Evolutionary conservation across 768 basidiomycete species (phyloP).

Genomic region (Ephemerocybe angulata): DNA sequence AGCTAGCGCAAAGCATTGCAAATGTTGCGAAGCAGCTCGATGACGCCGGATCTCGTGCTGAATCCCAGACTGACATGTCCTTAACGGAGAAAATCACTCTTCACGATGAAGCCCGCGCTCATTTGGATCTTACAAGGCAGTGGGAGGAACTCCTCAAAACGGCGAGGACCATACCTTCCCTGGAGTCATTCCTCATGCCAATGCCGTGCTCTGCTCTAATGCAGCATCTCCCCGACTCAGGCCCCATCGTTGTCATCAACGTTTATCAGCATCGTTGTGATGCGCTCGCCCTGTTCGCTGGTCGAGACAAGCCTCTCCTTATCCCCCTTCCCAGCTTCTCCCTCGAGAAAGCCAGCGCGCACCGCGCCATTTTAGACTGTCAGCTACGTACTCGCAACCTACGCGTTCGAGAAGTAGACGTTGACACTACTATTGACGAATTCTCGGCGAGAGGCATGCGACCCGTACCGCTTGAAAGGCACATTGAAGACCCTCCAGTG

Average conservation of each 20-base stretch:
- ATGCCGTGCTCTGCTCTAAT: background rate
- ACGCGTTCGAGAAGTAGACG: background rate
- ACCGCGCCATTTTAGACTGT: background rate
- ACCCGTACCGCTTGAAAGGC: too few species aligned
- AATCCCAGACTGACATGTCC: background rate
- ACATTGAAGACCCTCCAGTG: too few species aligned
- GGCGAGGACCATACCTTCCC: background rate
- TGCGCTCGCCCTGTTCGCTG: conserved; percentile 15
- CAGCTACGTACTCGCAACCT: background rate
- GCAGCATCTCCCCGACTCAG: conserved; percentile 1
- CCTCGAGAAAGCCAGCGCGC: background rate
- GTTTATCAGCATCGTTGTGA: conserved; percentile 14
- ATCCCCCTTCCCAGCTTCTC: conserved; percentile 10
- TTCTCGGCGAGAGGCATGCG: background rate
- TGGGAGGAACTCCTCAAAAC: background rate
- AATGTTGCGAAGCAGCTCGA: background rate
- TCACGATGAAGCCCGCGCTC: too few species aligned
- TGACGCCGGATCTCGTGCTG: background rate
- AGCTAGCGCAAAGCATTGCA: conserved; percentile 15
- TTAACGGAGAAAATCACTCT: background rate
- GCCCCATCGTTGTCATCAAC: conserved; percentile 12
- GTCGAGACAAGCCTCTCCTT: conserved; percentile 4
- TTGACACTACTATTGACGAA: background rate
- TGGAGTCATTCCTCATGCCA: background rate
- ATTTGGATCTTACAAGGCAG: background rate